A percentile compares a stretch with the other conserved stretches of the same genome.
These are phyloP conservation scores for Capsicum chinense DNA, from an alignment of 257 asterid genomes.

Conservation along the genomic window DNA sequence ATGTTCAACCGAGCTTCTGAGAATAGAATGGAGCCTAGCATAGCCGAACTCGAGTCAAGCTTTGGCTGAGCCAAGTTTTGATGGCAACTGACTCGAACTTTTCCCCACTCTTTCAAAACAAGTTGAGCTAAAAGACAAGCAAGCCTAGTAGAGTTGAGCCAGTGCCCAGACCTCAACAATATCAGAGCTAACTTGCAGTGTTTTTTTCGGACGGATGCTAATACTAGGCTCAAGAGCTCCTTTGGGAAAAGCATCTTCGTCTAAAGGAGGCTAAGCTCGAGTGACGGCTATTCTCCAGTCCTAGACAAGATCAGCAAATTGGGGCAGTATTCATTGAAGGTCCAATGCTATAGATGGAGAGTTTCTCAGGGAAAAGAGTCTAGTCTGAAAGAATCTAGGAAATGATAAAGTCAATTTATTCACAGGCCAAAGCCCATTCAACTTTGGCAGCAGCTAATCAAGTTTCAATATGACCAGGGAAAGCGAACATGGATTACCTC, in stretches of 20 bases:
- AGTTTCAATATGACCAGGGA: background rate
- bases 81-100: background rate
- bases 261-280: background rate
- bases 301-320: background rate
- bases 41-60: background rate
- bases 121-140: background rate
- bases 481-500: constrained; percentile 23
- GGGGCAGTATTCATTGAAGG: background rate
- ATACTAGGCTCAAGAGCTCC: constrained; percentile 15
- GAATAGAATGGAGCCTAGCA: background rate
- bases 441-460: background rate
- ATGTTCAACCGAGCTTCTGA: background rate
- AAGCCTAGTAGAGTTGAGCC: background rate
- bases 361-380: background rate
- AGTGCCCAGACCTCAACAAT: constrained; percentile 11
- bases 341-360: background rate
- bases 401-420: constrained; percentile 1
- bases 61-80: background rate
- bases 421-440: background rate
- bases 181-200: constrained; percentile 25
- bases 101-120: background rate
- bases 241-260: background rate
- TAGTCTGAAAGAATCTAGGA: background rate
- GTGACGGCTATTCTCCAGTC: background rate
- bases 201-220: background rate